A percentile compares a stretch with the other conserved stretches of the same genome.
Evolutionary conservation across 345 rosid genomes (phyloP).

Genomic region (Nephelium lappaceum): DNA sequence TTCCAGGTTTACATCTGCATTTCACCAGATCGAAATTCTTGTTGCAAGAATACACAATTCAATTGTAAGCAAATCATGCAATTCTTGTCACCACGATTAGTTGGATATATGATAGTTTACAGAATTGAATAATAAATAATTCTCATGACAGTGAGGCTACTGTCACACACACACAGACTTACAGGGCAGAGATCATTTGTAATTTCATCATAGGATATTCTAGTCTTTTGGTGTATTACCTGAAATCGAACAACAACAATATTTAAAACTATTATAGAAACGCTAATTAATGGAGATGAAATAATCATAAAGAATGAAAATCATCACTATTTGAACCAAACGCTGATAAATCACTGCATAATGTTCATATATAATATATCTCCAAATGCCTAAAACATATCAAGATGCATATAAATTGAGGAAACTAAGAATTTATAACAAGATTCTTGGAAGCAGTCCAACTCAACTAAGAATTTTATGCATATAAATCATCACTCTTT

Average conservation of each 20-base stretch:
- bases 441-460: neutral
- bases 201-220: conserved; percentile 77
- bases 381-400: neutral
- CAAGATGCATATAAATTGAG: neutral
- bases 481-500: too few species aligned
- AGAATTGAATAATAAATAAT: neutral
- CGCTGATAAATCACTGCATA: neutral
- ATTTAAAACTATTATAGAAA: conserved; percentile 10
- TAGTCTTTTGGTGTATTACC: conserved; percentile 74
- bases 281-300: neutral
- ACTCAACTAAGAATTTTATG: too few species aligned
- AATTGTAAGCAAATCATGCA: neutral
- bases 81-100: neutral
- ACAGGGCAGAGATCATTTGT: conserved; percentile 88
- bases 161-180: conserved; percentile 35
- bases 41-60: neutral
- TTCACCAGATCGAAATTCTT: neutral
- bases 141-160: neutral
- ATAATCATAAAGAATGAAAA: neutral
- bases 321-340: neutral
- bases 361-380: neutral
- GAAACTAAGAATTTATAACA: neutral
- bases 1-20: neutral
- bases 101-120: neutral
- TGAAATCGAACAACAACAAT: conserved; percentile 27